These are phyloP conservation scores for Termitomyces sp. DNA, from an alignment of 768 basidiomycete species.

Conservation along the genomic window DNA sequence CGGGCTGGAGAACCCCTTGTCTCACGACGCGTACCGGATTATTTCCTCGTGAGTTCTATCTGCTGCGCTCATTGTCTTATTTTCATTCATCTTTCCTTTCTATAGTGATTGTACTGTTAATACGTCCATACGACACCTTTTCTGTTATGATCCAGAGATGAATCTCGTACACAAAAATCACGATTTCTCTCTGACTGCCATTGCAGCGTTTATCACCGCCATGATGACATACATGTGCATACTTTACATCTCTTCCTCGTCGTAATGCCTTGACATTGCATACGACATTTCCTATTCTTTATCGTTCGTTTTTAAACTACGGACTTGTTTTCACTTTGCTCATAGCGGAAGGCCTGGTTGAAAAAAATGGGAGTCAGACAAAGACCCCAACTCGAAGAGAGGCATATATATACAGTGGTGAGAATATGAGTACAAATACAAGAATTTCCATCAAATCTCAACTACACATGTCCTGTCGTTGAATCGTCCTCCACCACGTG, in stretches of 20 bases:
- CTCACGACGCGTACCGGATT: conserved; percentile 91
- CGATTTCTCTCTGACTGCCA: conserved; percentile 4
- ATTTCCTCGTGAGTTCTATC: conserved; percentile 76
- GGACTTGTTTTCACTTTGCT: conserved; percentile 1
- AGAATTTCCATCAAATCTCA: background rate
- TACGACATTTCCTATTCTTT: conserved; percentile 5
- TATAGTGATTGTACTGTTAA: conserved; percentile 22
- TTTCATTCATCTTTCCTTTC: background rate
- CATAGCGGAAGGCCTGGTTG: background rate
- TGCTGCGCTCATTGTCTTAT: background rate
- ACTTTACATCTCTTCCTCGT: conserved; percentile 1
- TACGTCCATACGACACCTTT: conserved; percentile 23
- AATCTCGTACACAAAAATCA: conserved; percentile 15
- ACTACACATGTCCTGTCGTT: conserved; percentile 3
- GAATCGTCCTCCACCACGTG: conserved; percentile 10
- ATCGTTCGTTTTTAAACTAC: conserved; percentile 5
- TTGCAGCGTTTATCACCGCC: background rate
- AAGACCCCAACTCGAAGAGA: background rate
- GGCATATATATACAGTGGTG: background rate
- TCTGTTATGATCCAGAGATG: conserved; percentile 23
- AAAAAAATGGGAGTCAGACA: no score
- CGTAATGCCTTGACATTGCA: background rate
- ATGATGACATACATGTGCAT: conserved; percentile 3
- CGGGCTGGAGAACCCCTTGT: conserved; percentile 98
- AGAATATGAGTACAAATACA: background rate